phyloP scores from a whole-genome alignment of 1,139 yeast genomes.

The Kodamaea arcana region DNA sequence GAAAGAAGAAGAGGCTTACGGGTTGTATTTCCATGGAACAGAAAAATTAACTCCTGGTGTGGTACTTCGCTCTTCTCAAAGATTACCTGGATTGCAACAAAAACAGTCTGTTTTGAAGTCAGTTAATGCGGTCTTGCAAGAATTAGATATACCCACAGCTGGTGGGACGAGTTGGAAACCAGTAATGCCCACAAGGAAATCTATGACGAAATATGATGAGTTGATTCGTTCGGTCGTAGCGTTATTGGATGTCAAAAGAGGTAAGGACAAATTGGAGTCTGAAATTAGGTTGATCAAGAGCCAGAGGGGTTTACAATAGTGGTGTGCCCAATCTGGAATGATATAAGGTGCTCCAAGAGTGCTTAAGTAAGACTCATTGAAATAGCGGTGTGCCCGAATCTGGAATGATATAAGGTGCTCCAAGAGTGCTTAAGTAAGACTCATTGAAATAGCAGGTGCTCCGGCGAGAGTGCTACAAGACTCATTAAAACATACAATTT shows the following conservation, averaged over 20 bases:
- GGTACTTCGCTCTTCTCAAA: constrained; percentile 64
- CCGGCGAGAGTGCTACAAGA: too few species aligned
- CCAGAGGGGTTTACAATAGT: constrained; percentile 35
- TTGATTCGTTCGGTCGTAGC: constrained; percentile 68
- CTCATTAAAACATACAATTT: too few species aligned
- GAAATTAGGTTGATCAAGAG: constrained; percentile 63
- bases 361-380: too few species aligned
- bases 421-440: too few species aligned
- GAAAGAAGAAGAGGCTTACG: constrained; percentile 83
- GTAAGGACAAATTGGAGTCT: constrained; percentile 80
- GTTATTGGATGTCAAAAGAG: constrained; percentile 79
- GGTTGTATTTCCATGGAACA: constrained; percentile 69
- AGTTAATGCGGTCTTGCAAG: constrained; percentile 69
- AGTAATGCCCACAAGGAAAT: constrained; percentile 80
- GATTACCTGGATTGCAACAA: constrained; percentile 44
- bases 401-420: too few species aligned
- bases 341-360: too few species aligned
- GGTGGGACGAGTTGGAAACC: constrained; percentile 62
- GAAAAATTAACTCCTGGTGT: constrained; percentile 82
- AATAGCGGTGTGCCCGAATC: too few species aligned
- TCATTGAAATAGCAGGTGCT: too few species aligned
- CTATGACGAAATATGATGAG: constrained; percentile 76
- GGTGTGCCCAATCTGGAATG: too few species aligned
- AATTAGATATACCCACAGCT: constrained; percentile 67
- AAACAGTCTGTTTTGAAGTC: constrained; percentile 68